Percentiles rank a stretch among this genome's conserved stretches.
Conservation (phyloP, 2,329 filamentous ascomycete species). For the Monosporascus sp. region DNA sequence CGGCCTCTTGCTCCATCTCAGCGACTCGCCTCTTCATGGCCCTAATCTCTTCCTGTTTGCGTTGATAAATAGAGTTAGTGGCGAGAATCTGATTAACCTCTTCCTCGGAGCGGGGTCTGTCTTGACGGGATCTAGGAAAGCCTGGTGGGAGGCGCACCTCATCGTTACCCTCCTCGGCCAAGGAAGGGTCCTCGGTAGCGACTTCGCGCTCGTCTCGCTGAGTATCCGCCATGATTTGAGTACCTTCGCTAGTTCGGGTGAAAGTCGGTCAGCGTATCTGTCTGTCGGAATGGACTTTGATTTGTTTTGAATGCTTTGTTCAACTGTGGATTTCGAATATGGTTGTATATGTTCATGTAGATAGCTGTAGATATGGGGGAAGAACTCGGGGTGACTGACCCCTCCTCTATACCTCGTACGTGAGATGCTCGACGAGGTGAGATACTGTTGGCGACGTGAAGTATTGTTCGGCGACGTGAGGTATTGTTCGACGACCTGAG, state of each 20-base stretch:
- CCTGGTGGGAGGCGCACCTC: conserved; percentile 33
- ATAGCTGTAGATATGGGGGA: not conserved
- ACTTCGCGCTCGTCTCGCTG: conserved; percentile 21
- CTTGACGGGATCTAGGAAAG: conserved; percentile 7
- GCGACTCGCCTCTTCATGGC: conserved; percentile 83
- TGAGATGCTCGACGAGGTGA: too few relatives aligned
- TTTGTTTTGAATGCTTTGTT: too few relatives aligned
- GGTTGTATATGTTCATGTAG: not conserved
- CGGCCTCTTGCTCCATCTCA: conserved; percentile 87
- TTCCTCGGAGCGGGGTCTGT: conserved; percentile 3
- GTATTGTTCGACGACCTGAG: too few relatives aligned
- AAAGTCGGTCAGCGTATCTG: not conserved
- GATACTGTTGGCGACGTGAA: too few relatives aligned
- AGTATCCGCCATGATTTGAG: conserved; percentile 21
- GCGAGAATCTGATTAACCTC: conserved; percentile 8
- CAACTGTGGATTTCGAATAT: not conserved
- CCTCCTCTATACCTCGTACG: too few relatives aligned
- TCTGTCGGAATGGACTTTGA: too few relatives aligned
- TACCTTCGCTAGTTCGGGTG: not conserved
- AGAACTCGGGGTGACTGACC: too few relatives aligned
- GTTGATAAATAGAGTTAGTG: conserved; percentile 16
- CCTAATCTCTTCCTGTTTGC: conserved; percentile 65
- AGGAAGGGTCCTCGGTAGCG: conserved; percentile 24
- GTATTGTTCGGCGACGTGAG: too few relatives aligned
- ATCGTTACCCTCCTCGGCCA: conserved; percentile 40